Percentiles rank a stretch among this genome's conserved stretches.
Conservation (phyloP, 2,329 filamentous ascomycete species). For the Reticulascus tulasneorum region DNA sequence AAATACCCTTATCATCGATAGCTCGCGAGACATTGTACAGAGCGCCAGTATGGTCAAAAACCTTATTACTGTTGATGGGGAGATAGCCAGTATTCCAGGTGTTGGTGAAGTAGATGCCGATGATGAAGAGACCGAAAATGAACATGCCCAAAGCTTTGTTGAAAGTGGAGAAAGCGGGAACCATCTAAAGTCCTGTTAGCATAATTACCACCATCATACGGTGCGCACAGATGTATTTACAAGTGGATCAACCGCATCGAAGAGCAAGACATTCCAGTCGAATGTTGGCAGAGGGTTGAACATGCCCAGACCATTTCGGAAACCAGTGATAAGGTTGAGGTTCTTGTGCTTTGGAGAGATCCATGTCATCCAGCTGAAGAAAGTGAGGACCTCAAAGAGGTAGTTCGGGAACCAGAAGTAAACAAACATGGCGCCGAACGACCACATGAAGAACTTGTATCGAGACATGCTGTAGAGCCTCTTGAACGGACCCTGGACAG, state of each 20-base stretch:
- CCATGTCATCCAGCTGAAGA: constrained; percentile 52
- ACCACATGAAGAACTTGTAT: constrained; percentile 41
- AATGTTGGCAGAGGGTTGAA: constrained; percentile 40
- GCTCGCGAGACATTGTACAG: constrained; percentile 33
- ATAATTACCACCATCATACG: too few relatives aligned
- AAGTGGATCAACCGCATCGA: constrained; percentile 15
- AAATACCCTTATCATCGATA: constrained; percentile 28
- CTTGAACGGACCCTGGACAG: constrained; percentile 38
- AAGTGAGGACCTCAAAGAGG: constrained; percentile 41
- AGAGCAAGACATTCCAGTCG: constrained; percentile 40
- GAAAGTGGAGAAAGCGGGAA: constrained; percentile 32
- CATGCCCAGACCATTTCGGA: constrained; percentile 33
- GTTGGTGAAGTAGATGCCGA: constrained; percentile 28
- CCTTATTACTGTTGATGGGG: constrained; percentile 35
- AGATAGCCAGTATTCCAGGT: constrained; percentile 31
- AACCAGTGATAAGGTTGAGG: constrained; percentile 32
- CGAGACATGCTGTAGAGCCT: constrained; percentile 37
- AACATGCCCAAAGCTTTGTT: constrained; percentile 28
- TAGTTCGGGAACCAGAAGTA: constrained; percentile 54
- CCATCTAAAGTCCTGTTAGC: constrained; percentile 12
- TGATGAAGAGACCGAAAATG: constrained; percentile 22
- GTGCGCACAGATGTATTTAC: constrained; percentile 1
- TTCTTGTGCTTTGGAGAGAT: constrained; percentile 40
- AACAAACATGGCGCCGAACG: constrained; percentile 43
- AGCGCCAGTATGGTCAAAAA: constrained; percentile 33